Evolutionary conservation across 345 rosid genomes (phyloP).

Genomic region (Anastatica hierochuntica): DNA sequence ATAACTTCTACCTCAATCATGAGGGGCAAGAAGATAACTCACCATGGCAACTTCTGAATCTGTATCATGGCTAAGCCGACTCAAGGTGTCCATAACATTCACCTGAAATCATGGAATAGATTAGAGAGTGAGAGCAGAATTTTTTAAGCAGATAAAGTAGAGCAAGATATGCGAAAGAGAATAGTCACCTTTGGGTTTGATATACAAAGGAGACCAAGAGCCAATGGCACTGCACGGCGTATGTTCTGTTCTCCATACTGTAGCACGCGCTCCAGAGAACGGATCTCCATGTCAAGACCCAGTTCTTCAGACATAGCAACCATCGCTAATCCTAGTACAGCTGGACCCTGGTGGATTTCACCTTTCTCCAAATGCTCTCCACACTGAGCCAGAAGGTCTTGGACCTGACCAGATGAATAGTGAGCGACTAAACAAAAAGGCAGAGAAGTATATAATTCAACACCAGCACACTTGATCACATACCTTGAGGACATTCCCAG

Average conservation of each 20-base stretch:
- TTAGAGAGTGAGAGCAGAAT: neutral
- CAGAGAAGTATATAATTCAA: neutral
- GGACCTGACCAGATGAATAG: slow-evolving; percentile 44
- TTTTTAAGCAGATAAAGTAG: slow-evolving; percentile 1
- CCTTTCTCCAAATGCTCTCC: slow-evolving; percentile 92
- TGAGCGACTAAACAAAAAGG: slow-evolving; percentile 5
- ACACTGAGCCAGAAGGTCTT: slow-evolving; percentile 86
- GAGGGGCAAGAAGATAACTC: slow-evolving; percentile 11
- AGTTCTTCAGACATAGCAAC: slow-evolving; percentile 97
- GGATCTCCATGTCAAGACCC: slow-evolving; percentile 95
- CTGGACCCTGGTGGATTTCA: slow-evolving; percentile 91
- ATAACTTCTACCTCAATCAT: neutral
- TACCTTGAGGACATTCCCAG: slow-evolving; percentile 98
- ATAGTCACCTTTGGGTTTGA: slow-evolving; percentile 85
- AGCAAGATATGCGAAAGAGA: neutral
- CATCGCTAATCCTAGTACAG: slow-evolving; percentile 97
- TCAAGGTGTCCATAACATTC: slow-evolving; percentile 91
- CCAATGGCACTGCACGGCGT: slow-evolving; percentile 88
- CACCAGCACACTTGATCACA: slow-evolving; percentile 2
- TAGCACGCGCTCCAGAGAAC: slow-evolving; percentile 82
- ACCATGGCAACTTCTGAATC: slow-evolving; percentile 99
- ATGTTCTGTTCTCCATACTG: slow-evolving; percentile 95
- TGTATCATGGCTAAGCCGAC: slow-evolving; percentile 95
- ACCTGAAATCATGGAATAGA: slow-evolving; percentile 36
- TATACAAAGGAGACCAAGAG: slow-evolving; percentile 91